phyloP scores from a whole-genome alignment of 1,284 basidiomycete species.

The Vanrija sp. region DNA sequence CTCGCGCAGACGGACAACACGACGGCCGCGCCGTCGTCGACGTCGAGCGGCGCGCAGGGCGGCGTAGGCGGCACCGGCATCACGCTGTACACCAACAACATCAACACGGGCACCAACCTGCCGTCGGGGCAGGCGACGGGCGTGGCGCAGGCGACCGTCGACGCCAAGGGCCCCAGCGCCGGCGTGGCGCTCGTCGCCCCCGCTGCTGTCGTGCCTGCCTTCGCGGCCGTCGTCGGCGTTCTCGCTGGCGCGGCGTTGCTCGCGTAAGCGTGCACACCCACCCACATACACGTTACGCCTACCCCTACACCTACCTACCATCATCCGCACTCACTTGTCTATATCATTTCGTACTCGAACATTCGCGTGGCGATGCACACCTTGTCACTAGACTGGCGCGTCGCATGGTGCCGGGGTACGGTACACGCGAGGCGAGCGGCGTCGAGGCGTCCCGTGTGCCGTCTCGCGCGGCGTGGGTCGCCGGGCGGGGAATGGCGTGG shows the following conservation, averaged over 20 bases:
- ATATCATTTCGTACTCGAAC: too few species aligned
- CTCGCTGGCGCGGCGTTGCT: conserved; percentile 2
- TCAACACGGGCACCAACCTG: conserved; percentile 9
- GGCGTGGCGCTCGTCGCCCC: neutral
- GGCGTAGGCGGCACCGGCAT: conserved; percentile 13
- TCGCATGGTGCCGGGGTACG: too few species aligned
- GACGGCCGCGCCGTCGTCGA: neutral
- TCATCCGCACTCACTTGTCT: too few species aligned
- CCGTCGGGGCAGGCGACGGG: conserved; percentile 11
- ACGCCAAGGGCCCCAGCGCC: neutral
- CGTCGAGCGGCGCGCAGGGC: neutral
- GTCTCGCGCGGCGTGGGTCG: too few species aligned
- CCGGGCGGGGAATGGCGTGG: too few species aligned
- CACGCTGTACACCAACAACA: conserved; percentile 12
- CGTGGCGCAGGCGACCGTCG: conserved; percentile 9
- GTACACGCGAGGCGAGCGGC: too few species aligned
- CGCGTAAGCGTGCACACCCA: neutral
- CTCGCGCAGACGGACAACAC: neutral
- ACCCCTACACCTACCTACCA: too few species aligned
- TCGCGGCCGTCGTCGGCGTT: neutral
- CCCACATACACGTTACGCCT: too few species aligned
- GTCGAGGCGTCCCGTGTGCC: too few species aligned
- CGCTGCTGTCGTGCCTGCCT: neutral
- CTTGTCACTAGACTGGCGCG: too few species aligned
- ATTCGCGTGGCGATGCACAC: too few species aligned